Evolutionary conservation across 371 early-diverging fungal genomes (phyloP), one percentile per base, ranked within the genome.

Genomic region (Mucor indicus): DNA sequence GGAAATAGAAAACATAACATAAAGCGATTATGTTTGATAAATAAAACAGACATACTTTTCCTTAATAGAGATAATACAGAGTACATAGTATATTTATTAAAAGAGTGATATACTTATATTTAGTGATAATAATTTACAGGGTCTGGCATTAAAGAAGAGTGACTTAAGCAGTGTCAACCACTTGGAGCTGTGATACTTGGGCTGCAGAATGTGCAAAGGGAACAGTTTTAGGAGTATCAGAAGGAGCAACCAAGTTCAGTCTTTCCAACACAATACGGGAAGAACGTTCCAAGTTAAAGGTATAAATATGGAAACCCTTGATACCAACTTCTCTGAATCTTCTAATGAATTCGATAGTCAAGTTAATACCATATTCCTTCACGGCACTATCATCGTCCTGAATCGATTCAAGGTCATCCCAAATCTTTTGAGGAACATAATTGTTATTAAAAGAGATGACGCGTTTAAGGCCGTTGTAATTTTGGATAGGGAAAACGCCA

Each of bases 351-450:
- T 89, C 81, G 41, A 91, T 75, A 12, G 89, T 84, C 19, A 93
- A 77, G 36, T 89, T 71, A 48, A 96, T 86, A 49, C 96, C 96
- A 53, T 89, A 94, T 42, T 90, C 89, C 69, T 95, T 93, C 47
- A 96, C 89, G 24, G 93, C 93, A 49, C 86, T 83, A 67, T 96
- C 96, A 48, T 96, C 93, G 47, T 94, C 95, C 80, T 96, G 94
- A 78, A 95, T 94, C 30, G 90, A 83, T 58, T 92, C 94, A 48
- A 96, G 79, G 21, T 77, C 91, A 43, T 87, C 86, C 72, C 79
- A 75, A 51, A 96, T 86, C 64, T 80, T 67, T 53, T 86, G 76
- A 24, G 96, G 96, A 13, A 96, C 93, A 44, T 57, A 63, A 57
- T 93, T 92, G 65, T 91, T 88, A 64, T 87, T 87, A 66, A 92